phyloP scores from a whole-genome alignment of 257 asterid genomes.

The Solanum okadae region DNA sequence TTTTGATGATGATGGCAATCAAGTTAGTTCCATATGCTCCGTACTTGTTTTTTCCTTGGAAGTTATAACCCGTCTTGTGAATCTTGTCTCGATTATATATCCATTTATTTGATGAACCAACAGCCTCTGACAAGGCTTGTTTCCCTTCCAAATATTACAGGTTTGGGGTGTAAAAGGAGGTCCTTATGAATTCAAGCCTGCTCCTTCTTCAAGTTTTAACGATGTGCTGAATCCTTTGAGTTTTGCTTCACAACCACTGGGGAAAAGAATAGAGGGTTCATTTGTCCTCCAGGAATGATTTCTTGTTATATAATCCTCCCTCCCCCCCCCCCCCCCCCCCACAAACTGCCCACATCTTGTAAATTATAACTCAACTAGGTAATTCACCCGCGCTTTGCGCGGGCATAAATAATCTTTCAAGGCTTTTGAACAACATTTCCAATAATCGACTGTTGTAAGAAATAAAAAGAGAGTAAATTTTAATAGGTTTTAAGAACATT shows the following conservation, averaged over 20 bases:
- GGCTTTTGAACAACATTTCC: too few relatives aligned
- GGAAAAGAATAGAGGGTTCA: constrained; percentile 46
- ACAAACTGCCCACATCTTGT: constrained; percentile 6
- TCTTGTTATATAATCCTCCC: neutral
- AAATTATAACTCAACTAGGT: constrained; percentile 1
- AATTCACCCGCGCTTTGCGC: too few relatives aligned
- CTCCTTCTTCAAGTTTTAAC: constrained; percentile 60
- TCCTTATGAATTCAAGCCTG: constrained; percentile 83
- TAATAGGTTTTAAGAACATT: too few relatives aligned
- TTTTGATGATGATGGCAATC: constrained; percentile 73
- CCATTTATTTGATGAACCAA: neutral
- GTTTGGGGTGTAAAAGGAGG: constrained; percentile 94
- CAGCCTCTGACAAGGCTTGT: neutral
- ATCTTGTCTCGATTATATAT: neutral
- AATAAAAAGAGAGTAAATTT: too few relatives aligned
- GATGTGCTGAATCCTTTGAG: constrained; percentile 48
- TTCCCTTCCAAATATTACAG: constrained; percentile 23
- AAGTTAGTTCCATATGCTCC: constrained; percentile 31
- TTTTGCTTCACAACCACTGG: constrained; percentile 42
- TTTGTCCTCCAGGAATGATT: constrained; percentile 62
- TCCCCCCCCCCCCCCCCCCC: neutral
- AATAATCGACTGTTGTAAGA: too few relatives aligned
- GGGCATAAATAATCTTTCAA: too few relatives aligned
- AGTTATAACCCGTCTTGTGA: neutral
- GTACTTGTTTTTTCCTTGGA: neutral